Evolutionary conservation across 169 alveolate genomes (phyloP), one percentile per base, ranked within the genome.

Genomic region (Babesia bovis): DNA sequence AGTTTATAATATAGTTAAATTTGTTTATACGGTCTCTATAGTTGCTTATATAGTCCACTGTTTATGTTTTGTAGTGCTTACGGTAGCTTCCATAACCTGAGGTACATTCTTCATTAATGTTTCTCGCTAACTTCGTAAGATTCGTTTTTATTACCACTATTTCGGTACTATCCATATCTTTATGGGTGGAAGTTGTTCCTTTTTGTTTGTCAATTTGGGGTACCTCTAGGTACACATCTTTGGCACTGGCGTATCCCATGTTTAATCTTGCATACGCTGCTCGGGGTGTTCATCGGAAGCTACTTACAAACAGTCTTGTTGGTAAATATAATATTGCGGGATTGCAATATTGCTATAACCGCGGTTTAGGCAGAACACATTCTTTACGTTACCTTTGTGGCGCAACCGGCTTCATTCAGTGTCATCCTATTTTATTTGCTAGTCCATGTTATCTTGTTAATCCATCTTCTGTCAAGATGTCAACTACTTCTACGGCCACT

Each of bases 401-500:
- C n/a, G n/a, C n/a, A n/a, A n/a, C n/a, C n/a, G n/a, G n/a, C n/a
- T n/a, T n/a, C n/a, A 35, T 56, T 28, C 4, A 23, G 4, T 35
- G 32, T 6, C 4, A 19, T 6, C 49, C 44, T 19, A 49, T 28
- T 5, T 56, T 56, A 9, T 4, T 32, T 25, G 2, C 10, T 49
- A 30, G 49, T 0, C 28, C 30, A 26, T 4, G 25, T n/a, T 5
- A 13, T 35, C 6, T 32, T 9, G 1, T 7, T 6, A 26, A 13
- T 35, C 66, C 30, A 1, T 33, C 5, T 10, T 49, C 56, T 17
- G 23, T 28, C 40, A 67, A 21, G 15, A 60, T 70, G 69, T 45
- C 81, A 2, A 58, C 75, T 9, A 61, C 63, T n/a, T 6, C 66
- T 13, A 74, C 76, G 3, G 23, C 53, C 23, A 77, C 82, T 5